Evolutionary conservation across 2,329 filamentous ascomycete genomes (phyloP), one percentile per base, ranked within the genome.

Genomic region (Chrysosporium keratinophilum): DNA sequence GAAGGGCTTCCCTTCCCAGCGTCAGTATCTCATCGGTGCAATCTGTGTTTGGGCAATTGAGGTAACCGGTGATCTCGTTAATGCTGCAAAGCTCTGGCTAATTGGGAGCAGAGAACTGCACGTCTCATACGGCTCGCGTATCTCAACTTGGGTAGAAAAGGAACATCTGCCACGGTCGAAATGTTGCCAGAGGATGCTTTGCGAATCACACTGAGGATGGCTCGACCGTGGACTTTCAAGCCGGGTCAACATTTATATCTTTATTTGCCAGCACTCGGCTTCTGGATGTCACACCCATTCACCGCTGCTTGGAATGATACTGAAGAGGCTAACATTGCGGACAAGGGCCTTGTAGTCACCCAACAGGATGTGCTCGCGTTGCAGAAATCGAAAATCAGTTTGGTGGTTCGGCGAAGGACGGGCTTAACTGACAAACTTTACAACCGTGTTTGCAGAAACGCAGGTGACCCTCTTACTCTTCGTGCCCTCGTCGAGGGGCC

Each of bases 391-490:
- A 80, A 76, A 17, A 80, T 95, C 56, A 89, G 86, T 0, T 87
- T 96, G 62, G 77, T 97, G 62, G 84, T 96, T 61, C 87, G 88
- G 57, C 87, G 89, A 28, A 86, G 93, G 56, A 90, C 85, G 0
- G 91, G 91, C 31, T 85, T 95, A 72, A 97, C 93, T 6, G 82
- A 88, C 63, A 82, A 82, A 62, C 80, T 97, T 2, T 94, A 82
- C 74, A 75, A 86, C 62, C 81, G 77, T 56, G 88, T 87, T 5
- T 74, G 76, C 54, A 69, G 72, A 31, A 70, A 75, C 17, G 73
- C 75, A n/a, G 69, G 71, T 20, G 74, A 73, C 33, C 76, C 76
- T 12, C 73, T 90, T 56, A 76, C 76, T 10, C 75, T 90, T 53
- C 78, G 77, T 55, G 89, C 88, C 34, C 82, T 87, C 55, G 81